Base-by-base conservation (phyloP, 495 filamentous ascomycete species). In the Alectoria sarmentosa region DNA sequence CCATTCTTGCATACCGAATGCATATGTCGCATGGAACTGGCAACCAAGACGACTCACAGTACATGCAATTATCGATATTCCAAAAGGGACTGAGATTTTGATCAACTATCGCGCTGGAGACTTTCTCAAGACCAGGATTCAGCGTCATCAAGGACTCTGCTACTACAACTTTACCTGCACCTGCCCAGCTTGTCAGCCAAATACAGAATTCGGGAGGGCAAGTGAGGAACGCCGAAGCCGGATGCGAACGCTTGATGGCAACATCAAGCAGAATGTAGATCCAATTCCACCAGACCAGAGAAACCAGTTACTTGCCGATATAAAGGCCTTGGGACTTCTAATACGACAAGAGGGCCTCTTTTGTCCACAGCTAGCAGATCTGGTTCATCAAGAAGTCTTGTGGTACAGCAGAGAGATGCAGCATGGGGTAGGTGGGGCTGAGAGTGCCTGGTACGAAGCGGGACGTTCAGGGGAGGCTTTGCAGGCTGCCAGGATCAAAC, bases 1-100 rank as follows among this genome's bases (percentile, higher is more conserved):
- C 41, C 63, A 65, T 34, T 65, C 55, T 11, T 65, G 63, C n/a
- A n/a, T 65, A 37, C 54, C 54, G 0, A 65, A 65, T 26, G 56
- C 63, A 10, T 11, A 60, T 32, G 39, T 52, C 17, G n/a, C n/a
- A 1, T 65, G 63, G 63, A 65, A 65, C 11, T 10, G 42, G 26
- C 21, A 4, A 23, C 9, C 10, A 6, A 34, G 44, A 7, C 60
- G 11, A 26, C 42, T 65, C 38, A 60, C 63, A 46, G 32, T 65
- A 19, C 30, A 65, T 30, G 63, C 56, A 7, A 41, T 48, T 30
- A 8, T 46, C 1, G 0, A 60, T 17, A 65, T 65, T n/a, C 1
- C n/a, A 0, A 30, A 23, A 1, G 0, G 2, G 1, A 19, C 32
- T 7, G 56, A 65, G 30, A 60, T 65, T 42, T 49, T 65, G 4